Percentiles rank a stretch among this genome's conserved stretches.
Evolutionary conservation across 768 basidiomycete species (phyloP).

Genomic region (Boletus patriciae): DNA sequence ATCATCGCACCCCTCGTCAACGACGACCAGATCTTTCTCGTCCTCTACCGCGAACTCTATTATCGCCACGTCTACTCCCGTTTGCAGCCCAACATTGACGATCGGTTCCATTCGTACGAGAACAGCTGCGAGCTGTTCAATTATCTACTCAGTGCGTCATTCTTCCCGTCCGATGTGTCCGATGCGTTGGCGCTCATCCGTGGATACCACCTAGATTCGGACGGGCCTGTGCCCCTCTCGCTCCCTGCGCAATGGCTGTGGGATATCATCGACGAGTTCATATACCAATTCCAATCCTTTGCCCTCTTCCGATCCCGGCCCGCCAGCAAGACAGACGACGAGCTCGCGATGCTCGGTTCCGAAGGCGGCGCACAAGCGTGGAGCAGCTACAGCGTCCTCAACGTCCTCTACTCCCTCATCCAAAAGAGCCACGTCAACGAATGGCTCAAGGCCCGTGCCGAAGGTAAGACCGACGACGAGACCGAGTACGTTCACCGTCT

Average conservation of each 20-base stretch:
- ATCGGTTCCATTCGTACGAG: constrained; percentile 96
- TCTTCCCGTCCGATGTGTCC: background rate
- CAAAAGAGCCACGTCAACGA: constrained; percentile 97
- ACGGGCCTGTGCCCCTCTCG: constrained; percentile 86
- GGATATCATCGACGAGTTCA: constrained; percentile 97
- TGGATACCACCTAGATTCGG: constrained; percentile 62
- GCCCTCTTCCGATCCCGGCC: constrained; percentile 87
- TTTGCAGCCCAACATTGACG: constrained; percentile 92
- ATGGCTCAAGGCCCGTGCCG: constrained; percentile 78
- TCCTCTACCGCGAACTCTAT: constrained; percentile 94
- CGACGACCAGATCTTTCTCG: constrained; percentile 94
- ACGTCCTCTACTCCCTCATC: constrained; percentile 97
- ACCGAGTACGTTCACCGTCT: constrained; percentile 59
- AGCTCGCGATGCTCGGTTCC: constrained; percentile 77
- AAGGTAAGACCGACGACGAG: constrained; percentile 79
- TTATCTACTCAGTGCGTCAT: constrained; percentile 76
- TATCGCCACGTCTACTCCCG: constrained; percentile 96
- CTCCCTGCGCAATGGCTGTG: constrained; percentile 98
- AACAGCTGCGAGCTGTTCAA: constrained; percentile 99
- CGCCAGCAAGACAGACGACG: constrained; percentile 86
- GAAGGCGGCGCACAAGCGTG: constrained; percentile 80
- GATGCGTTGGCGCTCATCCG: background rate
- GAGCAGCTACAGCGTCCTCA: constrained; percentile 97
- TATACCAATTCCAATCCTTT: constrained; percentile 98
- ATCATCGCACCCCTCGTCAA: constrained; percentile 91